Base-by-base conservation (phyloP, 1,284 basidiomycete genomes). In the Rhodotorula sp. region DNA sequence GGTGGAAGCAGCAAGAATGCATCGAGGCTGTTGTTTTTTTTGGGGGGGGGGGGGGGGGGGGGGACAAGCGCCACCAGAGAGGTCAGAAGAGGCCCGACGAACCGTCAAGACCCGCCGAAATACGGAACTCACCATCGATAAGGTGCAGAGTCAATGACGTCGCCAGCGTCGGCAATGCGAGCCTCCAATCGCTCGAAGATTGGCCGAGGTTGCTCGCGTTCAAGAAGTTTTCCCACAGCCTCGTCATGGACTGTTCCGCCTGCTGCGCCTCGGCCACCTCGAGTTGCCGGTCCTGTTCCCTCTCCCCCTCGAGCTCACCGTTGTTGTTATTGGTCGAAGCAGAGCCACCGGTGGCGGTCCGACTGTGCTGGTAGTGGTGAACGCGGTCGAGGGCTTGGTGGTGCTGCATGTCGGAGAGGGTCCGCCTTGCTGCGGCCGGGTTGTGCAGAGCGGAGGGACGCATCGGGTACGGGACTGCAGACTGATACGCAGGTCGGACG, bases 1-100 rank as follows among this genome's bases (percentile, higher is more conserved):
- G 72, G 59, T 75, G 72, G 54, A 69, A 74, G 64, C 74, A 75
- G 67, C 74, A 75, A 5, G 70, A 72, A 53, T 71, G 67, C 67
- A 69, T 70, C 37, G 74, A 75, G 7, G 74, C 73, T 75, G 64
- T 15, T 1, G 8, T 14, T 2, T n/a, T n/a, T n/a, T n/a, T n/a
- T n/a, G n/a, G n/a, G n/a, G n/a, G n/a, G n/a, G n/a, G n/a, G n/a
- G n/a, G n/a, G n/a, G n/a, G 17, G 15, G 1, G 15, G 10, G 17
- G 3, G 17, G 10, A 5, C 5, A 1, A 20, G 26, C 54, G 30
- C 42, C 0, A 10, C 42, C 0, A 10, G 12, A 48, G 22, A 22
- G 1, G 26, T 22, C 6, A 18, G 10, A 0, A 37, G 24, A 22
- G 8, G 20, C 18, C 33, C 24, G 12, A 4, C n/a, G n/a, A 17